A percentile compares a stretch with the other conserved stretches of the same genome.
These are phyloP conservation scores for Coemansia sp. DNA, from an alignment of 192 early-diverging fungal genomes.

Conservation along the genomic window DNA sequence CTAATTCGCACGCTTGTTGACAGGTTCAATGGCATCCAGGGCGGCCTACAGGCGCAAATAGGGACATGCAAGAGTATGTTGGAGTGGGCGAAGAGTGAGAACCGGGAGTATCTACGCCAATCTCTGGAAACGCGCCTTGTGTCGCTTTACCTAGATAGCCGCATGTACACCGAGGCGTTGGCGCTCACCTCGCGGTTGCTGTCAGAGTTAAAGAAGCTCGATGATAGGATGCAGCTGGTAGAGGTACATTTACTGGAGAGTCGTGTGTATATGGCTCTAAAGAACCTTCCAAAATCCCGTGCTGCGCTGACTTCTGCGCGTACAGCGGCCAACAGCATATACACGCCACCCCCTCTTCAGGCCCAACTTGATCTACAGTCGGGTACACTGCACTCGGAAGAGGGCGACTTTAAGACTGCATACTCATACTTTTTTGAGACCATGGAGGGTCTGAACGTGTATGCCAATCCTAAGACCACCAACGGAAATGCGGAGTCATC, in stretches of 20 bases:
- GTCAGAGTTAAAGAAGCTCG: conserved; percentile 96
- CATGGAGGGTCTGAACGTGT: conserved; percentile 81
- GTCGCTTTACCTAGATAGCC: conserved; percentile 89
- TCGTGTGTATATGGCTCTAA: conserved; percentile 86
- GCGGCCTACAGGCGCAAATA: conserved; percentile 86
- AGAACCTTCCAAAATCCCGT: conserved; percentile 91
- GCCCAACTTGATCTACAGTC: conserved; percentile 96
- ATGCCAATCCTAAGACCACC: conserved; percentile 36
- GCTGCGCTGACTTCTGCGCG: conserved; percentile 95
- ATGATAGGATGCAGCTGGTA: conserved; percentile 97
- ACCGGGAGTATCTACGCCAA: conserved; percentile 94
- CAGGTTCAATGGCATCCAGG: conserved; percentile 84
- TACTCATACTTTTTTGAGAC: conserved; percentile 99
- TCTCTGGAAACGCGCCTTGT: conserved; percentile 90
- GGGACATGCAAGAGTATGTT: conserved; percentile 91
- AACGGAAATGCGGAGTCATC: conserved; percentile 4
- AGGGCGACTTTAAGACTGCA: conserved; percentile 99
- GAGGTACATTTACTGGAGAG: conserved; percentile 97
- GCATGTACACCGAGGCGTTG: conserved; percentile 91
- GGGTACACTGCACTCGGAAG: conserved; percentile 95
- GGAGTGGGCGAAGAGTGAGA: conserved; percentile 87
- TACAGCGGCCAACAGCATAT: conserved; percentile 95
- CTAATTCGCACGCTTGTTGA: conserved; percentile 66
- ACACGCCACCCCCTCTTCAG: conserved; percentile 96
- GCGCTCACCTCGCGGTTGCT: conserved; percentile 78